Conservation (phyloP, 2,329 filamentous ascomycete genomes). For the Sporothrix protearum region DNA sequence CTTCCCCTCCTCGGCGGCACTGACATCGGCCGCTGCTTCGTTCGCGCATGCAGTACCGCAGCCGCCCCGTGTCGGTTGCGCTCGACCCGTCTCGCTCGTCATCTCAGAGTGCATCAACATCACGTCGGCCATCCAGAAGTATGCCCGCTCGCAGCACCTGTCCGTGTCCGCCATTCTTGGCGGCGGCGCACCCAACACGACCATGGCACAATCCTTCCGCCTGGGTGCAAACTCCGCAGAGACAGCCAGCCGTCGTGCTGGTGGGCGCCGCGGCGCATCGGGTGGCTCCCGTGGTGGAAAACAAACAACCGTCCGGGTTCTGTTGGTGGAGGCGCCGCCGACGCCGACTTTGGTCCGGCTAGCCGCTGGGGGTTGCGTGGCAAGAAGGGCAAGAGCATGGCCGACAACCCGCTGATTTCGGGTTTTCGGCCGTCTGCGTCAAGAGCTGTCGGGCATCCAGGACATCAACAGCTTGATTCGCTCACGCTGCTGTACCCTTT, state of each 20-base stretch:
- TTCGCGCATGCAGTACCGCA: conserved; percentile 57
- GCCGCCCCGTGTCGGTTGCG: conserved; percentile 68
- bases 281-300: conserved; percentile 42
- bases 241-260: conserved; percentile 15
- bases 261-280: conserved; percentile 6
- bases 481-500: conserved; percentile 88
- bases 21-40: conserved; percentile 28
- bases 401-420: conserved; percentile 94
- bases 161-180: conserved; percentile 95
- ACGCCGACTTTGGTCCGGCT: conserved; percentile 55
- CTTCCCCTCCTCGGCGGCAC: not conserved
- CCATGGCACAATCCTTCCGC: conserved; percentile 33
- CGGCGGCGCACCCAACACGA: conserved; percentile 58
- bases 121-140: conserved; percentile 96
- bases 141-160: conserved; percentile 91
- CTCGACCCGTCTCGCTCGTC: conserved; percentile 86
- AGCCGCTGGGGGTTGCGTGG: conserved; percentile 91
- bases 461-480: conserved; percentile 83
- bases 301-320: conserved; percentile 50
- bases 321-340: conserved; percentile 33
- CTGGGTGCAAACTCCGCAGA: conserved; percentile 15
- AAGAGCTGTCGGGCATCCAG: conserved; percentile 67
- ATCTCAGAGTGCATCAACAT: conserved; percentile 99
- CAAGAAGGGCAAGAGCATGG: conserved; percentile 94
- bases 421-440: conserved; percentile 86